Evolutionary conservation across 75 land plant species (phyloP), one percentile per base, ranked within the genome.

Genomic region (Adiantum capillusveneris): DNA sequence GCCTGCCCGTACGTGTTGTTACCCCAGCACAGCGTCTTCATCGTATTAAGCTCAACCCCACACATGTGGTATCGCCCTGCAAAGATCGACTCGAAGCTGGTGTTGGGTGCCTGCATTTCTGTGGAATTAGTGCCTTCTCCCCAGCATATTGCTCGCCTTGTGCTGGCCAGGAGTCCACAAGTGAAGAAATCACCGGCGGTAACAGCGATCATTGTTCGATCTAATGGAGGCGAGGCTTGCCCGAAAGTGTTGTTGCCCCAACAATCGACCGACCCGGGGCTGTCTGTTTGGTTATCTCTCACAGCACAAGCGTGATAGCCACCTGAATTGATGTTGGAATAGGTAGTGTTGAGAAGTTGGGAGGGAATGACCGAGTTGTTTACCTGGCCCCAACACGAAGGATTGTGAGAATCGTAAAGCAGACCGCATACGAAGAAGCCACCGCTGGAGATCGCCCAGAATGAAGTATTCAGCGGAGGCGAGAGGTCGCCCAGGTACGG

Each of bases 251-350:
- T 79, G 43, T 63, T 68, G n/a, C 86, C 90, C 93, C 93, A 88
- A 53, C 93, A 88, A 51, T 55, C 21, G 1, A 70, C 69, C 44
- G 56, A 60, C 6, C 73, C 62, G 5, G 49, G 49, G 14, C 17
- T 30, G 57, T 30, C 57, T 19, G 63, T 31, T 55, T 16, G 5
- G 0, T 62, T 66, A 3, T 70, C 63, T 29, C 68, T 22, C 20
- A 86, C 71, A 1, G 91, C 94, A 57, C 94, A 88, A 18, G 86
- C 94, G 68, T 86, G 90, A 56, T 74, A 88, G 28, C 94, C 94
- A 6, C 94, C 94, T 14, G 44, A 61, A 41, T 61, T 61, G 27
- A 61, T 21, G 94, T 86, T 14, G 86, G 61, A 44, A 88, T 72
- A 48, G 51, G 51, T 22, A 42, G 63, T 49, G 86, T 81, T 60